Percentiles rank a stretch among this genome's conserved stretches.
Evolutionary conservation across 2,329 filamentous ascomycete genomes (phyloP).

Genomic region (Ceratocystis cacaofunesta): DNA sequence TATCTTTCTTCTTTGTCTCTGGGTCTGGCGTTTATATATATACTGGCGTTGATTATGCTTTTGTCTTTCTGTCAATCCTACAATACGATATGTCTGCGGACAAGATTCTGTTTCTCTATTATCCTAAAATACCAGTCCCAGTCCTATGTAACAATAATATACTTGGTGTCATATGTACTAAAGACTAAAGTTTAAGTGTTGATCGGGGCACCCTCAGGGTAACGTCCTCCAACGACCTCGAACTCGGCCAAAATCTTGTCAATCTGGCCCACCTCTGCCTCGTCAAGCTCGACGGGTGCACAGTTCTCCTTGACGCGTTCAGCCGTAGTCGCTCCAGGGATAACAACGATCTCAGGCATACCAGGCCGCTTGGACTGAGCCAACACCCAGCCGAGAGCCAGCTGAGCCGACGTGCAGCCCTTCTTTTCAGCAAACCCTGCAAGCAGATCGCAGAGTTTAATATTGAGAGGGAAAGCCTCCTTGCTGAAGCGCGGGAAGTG

Average conservation of each 20-base stretch:
- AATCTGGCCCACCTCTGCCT: constrained; percentile 37
- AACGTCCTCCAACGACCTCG: constrained; percentile 34
- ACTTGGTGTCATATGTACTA: background rate
- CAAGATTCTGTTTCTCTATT: background rate
- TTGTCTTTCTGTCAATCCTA: background rate
- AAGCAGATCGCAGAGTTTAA: constrained; percentile 44
- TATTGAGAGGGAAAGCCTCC: constrained; percentile 48
- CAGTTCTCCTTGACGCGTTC: constrained; percentile 47
- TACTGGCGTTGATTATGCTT: background rate
- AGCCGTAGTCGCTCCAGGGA: constrained; percentile 46
- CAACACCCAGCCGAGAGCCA: constrained; percentile 50
- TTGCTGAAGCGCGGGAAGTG: constrained; percentile 44
- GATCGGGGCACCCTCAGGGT: constrained; percentile 26
- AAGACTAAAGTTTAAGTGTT: constrained; percentile 25
- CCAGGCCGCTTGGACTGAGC: constrained; percentile 35
- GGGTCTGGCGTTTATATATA: constrained; percentile 4
- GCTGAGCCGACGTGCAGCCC: constrained; percentile 44
- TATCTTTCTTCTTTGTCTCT: constrained; percentile 2
- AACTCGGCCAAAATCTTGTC: constrained; percentile 35
- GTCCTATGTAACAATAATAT: background rate
- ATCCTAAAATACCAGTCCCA: background rate
- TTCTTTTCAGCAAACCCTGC: constrained; percentile 44
- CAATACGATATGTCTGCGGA: background rate
- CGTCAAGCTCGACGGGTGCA: constrained; percentile 33
- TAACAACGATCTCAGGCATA: constrained; percentile 46